These are phyloP conservation scores for Cucurbita moschata DNA, from an alignment of 306 rosid genomes.

Conservation along the genomic window DNA sequence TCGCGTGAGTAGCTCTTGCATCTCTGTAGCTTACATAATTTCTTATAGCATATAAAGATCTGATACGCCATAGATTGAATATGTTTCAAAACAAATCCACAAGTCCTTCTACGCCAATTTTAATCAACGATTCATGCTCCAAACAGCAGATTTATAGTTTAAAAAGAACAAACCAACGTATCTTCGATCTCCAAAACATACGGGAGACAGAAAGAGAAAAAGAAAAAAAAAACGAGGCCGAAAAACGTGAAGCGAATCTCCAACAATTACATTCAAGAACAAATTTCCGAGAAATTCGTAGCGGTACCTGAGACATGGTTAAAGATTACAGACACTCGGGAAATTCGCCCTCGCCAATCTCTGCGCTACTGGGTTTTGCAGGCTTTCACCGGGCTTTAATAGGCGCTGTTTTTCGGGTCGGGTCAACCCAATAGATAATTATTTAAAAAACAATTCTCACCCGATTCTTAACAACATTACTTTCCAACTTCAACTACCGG, in stretches of 20 bases:
- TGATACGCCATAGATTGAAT: background rate
- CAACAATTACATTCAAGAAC: background rate
- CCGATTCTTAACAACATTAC: background rate
- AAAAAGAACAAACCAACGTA: background rate
- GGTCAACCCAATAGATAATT: background rate
- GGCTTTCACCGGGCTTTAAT: background rate
- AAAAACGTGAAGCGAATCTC: background rate
- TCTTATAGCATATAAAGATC: background rate
- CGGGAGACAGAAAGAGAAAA: background rate
- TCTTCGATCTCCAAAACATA: background rate
- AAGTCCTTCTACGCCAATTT: background rate
- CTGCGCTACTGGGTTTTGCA: background rate
- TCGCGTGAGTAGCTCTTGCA: background rate
- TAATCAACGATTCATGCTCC: background rate
- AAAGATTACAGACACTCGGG: background rate
- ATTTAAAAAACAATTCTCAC: background rate
- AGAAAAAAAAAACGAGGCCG: background rate
- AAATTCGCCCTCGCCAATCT: constrained; percentile 1
- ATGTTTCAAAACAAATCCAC: background rate
- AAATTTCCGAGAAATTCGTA: background rate
- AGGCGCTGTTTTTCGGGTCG: background rate
- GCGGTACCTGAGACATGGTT: constrained; percentile 9
- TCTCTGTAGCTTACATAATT: background rate
- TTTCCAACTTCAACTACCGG: background rate
- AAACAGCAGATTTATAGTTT: background rate